These are phyloP conservation scores for Aureobasidium lini DNA, from an alignment of 2,329 filamentous ascomycete species.

Conservation along the genomic window DNA sequence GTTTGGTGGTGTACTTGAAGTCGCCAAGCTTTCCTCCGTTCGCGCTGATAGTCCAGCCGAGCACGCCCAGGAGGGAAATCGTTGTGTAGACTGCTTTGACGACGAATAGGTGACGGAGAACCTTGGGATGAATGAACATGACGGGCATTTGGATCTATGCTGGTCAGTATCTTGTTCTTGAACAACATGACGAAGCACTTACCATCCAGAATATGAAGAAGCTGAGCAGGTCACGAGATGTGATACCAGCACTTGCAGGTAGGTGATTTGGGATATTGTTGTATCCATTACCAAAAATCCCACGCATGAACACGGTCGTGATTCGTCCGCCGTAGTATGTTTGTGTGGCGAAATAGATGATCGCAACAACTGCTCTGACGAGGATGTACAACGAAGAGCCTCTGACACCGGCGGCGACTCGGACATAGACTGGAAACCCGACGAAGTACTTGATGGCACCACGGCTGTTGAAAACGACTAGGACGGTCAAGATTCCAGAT, in stretches of 20 bases:
- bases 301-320: conserved; percentile 1
- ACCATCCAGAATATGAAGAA: conserved; percentile 7
- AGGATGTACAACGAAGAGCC: not conserved
- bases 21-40: not conserved
- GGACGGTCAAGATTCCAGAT: not conserved
- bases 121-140: not conserved
- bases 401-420: not conserved
- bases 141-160: not conserved
- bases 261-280: conserved; percentile 5
- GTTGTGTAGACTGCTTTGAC: not conserved
- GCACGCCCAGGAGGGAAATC: not conserved
- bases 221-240: not conserved
- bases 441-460: conserved; percentile 1
- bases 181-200: not conserved
- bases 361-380: not conserved
- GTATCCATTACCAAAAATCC: not conserved
- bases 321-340: conserved; percentile 6
- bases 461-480: not conserved
- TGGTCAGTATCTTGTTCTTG: not conserved
- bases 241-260: not conserved
- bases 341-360: conserved; percentile 3
- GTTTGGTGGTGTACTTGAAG: not conserved
- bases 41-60: not conserved
- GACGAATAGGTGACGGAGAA: not conserved
- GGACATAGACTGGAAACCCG: not conserved